Percentiles rank a stretch among this genome's conserved stretches.
Evolutionary conservation across 139 green algal species (phyloP).

Genomic region (Chlorella sp.): DNA sequence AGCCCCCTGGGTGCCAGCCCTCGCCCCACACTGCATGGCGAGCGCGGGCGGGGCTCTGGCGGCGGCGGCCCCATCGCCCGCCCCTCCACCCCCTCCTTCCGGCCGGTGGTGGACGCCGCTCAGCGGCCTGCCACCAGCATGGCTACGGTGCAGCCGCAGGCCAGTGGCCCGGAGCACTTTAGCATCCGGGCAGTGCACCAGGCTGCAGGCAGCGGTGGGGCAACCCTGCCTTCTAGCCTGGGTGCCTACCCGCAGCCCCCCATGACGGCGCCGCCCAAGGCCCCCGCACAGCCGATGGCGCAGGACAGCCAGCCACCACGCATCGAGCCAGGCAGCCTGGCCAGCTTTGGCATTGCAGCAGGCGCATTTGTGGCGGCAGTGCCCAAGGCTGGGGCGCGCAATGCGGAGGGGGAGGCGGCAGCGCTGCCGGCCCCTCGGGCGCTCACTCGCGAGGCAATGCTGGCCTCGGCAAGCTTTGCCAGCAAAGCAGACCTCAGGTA

Average conservation of each 20-base stretch:
- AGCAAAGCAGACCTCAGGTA: conserved; percentile 20
- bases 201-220: neutral
- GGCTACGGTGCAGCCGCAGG: neutral
- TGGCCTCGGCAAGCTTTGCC: neutral
- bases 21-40: neutral
- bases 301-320: neutral
- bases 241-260: conserved; percentile 30
- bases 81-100: conserved; percentile 35
- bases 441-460: neutral
- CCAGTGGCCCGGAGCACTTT: neutral
- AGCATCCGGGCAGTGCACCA: conserved; percentile 8
- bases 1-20: neutral
- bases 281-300: neutral
- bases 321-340: neutral
- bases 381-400: neutral
- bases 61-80: neutral
- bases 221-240: neutral
- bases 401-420: neutral
- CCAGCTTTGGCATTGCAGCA: conserved; percentile 21
- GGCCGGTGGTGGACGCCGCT: conserved; percentile 3
- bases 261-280: conserved; percentile 22
- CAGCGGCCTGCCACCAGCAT: neutral
- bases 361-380: conserved; percentile 13
- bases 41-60: neutral
- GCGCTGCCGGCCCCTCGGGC: neutral